phyloP scores from a whole-genome alignment of 2,329 filamentous ascomycete genomes.

The Colletotrichum sp. region DNA sequence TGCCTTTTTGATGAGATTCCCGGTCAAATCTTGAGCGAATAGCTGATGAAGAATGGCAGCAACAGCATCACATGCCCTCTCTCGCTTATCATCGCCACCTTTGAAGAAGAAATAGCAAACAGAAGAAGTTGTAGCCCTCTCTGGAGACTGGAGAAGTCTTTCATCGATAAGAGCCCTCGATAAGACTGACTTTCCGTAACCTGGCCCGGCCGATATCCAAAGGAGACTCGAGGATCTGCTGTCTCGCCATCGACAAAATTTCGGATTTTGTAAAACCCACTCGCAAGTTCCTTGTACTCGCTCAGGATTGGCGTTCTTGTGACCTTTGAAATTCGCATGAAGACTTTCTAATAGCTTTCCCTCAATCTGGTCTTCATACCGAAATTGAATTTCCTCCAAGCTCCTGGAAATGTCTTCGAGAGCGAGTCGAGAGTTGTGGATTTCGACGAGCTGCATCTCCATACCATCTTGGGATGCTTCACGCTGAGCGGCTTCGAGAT shows the following conservation, averaged over 20 bases:
- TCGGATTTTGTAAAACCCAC: neutral
- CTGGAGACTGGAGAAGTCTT: neutral
- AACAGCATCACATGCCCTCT: neutral
- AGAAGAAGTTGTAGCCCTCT: neutral
- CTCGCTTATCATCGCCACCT: neutral
- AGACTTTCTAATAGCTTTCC: rapidly evolving
- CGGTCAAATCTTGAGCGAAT: neutral
- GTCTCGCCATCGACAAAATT: neutral
- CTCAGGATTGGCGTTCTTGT: neutral
- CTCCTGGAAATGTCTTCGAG: neutral
- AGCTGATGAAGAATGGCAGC: neutral
- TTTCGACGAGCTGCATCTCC: neutral
- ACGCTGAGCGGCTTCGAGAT: neutral
- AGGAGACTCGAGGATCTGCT: neutral
- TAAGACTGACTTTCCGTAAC: neutral
- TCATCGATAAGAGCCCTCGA: neutral
- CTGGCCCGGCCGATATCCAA: neutral
- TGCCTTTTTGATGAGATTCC: neutral
- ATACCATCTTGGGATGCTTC: rapidly evolving
- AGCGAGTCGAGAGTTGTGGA: neutral
- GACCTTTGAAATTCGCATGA: neutral
- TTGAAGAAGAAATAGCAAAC: neutral
- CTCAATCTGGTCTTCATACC: neutral
- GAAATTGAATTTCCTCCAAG: neutral
- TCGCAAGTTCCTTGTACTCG: neutral